Base-by-base conservation (phyloP, 306 rosid species). In the Glycine soja region DNA sequence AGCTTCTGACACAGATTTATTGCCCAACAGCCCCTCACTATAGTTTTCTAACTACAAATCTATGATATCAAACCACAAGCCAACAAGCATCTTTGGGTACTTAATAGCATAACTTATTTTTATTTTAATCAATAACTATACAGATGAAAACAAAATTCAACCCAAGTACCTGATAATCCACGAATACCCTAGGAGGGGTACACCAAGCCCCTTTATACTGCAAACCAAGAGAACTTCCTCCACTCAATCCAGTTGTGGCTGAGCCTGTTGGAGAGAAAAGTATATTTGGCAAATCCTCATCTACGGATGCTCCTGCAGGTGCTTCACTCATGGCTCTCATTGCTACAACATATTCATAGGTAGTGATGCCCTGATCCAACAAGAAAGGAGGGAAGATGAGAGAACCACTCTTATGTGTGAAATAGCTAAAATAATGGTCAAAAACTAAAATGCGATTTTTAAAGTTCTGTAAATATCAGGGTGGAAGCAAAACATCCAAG, bases 181-280 rank as follows among this genome's bases (percentile, higher is more conserved):
- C 93, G 46, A 95, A 95, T 67, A 95, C 97, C 82, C 99, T 86
- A 10, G 99, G 97, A 78, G 97, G 99, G 65, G 99, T 95, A 85
- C 99, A 95, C 97, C 97, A 93, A n/a, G 95, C 94, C 69, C 95
- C 97, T 89, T 93, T 95, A 87, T 93, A 90, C 53, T 87, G 97
- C 86, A 93, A 87, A 52, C 99, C 94, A 70, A 93, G 85, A 80
- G 97, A 95, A 87, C 99, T 95, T 82, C 97, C 99, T 59, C 95
- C 99, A 80, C 99, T 95, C 92, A 95, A 76, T 80, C 97, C 99
- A 79, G 99, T 95, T 45, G 99, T 91, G 61, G 97, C 92, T 79
- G 99, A 95, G 68, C 95, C 94, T 3, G 94, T 75, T 32, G 99
- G 99, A 83, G 99, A 95, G 88, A 87, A 87, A 87, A 90, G 68